Evolutionary conservation across 805 yeast genomes (phyloP).

Genomic region (Saccharomyces cerevisiae): DNA sequence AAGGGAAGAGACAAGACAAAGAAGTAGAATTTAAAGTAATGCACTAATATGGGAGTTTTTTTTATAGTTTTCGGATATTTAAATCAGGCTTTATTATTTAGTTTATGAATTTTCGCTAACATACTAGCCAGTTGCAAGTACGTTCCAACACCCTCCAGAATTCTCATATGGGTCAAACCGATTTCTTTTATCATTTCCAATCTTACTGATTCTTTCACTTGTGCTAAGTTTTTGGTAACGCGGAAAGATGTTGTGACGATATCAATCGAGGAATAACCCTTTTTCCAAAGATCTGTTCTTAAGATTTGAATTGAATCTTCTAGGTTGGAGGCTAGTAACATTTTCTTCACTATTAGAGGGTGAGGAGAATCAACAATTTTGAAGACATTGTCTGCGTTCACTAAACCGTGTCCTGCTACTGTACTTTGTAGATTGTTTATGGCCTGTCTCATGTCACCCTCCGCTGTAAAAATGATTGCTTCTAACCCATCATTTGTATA

Average conservation of each 20-base stretch:
- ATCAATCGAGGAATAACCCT: slow-evolving; percentile 91
- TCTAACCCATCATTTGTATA: slow-evolving; percentile 85
- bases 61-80: not conserved
- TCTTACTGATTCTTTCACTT: slow-evolving; percentile 57
- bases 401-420: slow-evolving; percentile 85
- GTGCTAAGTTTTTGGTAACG: slow-evolving; percentile 70
- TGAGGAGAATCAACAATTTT: slow-evolving; percentile 95
- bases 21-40: not conserved
- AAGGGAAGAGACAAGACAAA: not conserved
- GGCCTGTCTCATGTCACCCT: slow-evolving; percentile 99
- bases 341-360: slow-evolving; percentile 71
- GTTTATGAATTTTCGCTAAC: slow-evolving; percentile 45
- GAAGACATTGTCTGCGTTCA: slow-evolving; percentile 88
- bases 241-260: slow-evolving; percentile 84
- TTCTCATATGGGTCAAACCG: slow-evolving; percentile 86
- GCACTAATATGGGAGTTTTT: not conserved
- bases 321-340: slow-evolving; percentile 49
- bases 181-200: slow-evolving; percentile 76
- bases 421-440: slow-evolving; percentile 90
- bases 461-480: slow-evolving; percentile 89
- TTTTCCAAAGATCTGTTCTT: slow-evolving; percentile 61
- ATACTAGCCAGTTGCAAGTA: slow-evolving; percentile 81
- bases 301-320: slow-evolving; percentile 61
- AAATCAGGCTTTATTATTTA: slow-evolving; percentile 5
- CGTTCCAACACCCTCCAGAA: slow-evolving; percentile 86